These are phyloP conservation scores for Cornus kousa DNA, from an alignment of 148 eudicot genomes.

Conservation along the genomic window DNA sequence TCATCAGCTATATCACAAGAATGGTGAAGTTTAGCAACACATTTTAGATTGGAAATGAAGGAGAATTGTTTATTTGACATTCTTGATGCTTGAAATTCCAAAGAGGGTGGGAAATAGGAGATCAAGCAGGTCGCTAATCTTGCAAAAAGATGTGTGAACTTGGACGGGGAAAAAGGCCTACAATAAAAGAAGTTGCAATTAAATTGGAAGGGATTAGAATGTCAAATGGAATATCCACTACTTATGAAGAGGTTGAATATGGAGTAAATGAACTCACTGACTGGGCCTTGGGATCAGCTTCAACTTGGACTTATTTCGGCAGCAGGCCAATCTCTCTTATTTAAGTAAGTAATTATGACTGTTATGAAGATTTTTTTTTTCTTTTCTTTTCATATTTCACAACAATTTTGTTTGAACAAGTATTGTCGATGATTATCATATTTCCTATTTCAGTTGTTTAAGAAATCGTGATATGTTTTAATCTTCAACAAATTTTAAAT, in stretches of 20 bases:
- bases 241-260: background rate
- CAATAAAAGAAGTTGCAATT: constrained; percentile 21
- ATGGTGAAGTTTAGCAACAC: constrained; percentile 19
- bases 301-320: background rate
- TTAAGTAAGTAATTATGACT: too few relatives aligned
- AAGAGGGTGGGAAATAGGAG: constrained; percentile 14
- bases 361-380: too few relatives aligned
- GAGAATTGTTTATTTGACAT: constrained; percentile 12
- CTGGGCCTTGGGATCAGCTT: background rate
- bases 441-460: too few relatives aligned
- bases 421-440: too few relatives aligned
- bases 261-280: background rate
- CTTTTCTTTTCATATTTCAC: too few relatives aligned
- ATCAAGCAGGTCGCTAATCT: background rate
- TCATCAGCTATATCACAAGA: constrained; percentile 1
- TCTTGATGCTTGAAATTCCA: constrained; percentile 17
- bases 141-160: too few relatives aligned
- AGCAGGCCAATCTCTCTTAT: too few relatives aligned
- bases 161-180: constrained; percentile 21
- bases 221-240: background rate
- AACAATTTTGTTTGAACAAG: too few relatives aligned
- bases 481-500: too few relatives aligned
- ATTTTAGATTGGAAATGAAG: constrained; percentile 18
- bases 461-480: too few relatives aligned
- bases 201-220: background rate